Conservation (phyloP, 2,329 filamentous ascomycete genomes). For the Fusarium setosum region DNA sequence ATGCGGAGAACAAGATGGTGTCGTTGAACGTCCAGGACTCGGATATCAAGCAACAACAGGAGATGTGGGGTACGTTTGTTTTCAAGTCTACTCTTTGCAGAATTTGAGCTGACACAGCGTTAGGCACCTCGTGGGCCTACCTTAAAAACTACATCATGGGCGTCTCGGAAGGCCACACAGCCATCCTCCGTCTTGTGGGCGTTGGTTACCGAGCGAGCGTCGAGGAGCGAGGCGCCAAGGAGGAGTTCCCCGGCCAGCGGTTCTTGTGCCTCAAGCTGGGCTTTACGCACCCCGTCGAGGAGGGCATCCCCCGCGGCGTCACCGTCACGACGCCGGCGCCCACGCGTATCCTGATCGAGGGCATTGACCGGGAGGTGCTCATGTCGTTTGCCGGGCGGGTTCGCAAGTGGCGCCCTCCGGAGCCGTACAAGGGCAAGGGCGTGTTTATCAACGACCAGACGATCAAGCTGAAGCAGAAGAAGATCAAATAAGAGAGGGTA, state of each 20-base stretch:
- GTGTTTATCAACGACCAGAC: constrained; percentile 98
- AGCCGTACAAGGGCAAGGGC: constrained; percentile 99
- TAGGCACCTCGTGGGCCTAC: constrained; percentile 90
- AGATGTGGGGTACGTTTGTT: constrained; percentile 87
- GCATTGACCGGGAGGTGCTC: constrained; percentile 85
- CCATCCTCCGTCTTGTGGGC: constrained; percentile 91
- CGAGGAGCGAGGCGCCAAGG: constrained; percentile 79
- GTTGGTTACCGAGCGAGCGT: constrained; percentile 94
- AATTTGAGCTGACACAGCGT: constrained; percentile 14
- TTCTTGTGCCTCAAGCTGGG: constrained; percentile 96
- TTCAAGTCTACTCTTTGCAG: background rate
- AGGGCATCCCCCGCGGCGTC: constrained; percentile 84
- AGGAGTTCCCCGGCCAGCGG: constrained; percentile 83
- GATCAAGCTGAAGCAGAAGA: constrained; percentile 98
- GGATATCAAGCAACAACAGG: constrained; percentile 78
- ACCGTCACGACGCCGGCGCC: constrained; percentile 90
- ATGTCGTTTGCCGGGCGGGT: constrained; percentile 94
- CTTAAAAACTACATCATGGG: constrained; percentile 91
- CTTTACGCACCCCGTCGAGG: constrained; percentile 94
- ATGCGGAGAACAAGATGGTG: constrained; percentile 71
- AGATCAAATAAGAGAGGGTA: constrained; percentile 77
- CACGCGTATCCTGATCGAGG: constrained; percentile 90
- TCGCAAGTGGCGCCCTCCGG: constrained; percentile 87
- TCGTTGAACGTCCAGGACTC: constrained; percentile 77
- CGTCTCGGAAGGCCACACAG: constrained; percentile 95